Evolutionary conservation across 441 rosid species (phyloP).

Genomic region (Metrosideros polymorpha): DNA sequence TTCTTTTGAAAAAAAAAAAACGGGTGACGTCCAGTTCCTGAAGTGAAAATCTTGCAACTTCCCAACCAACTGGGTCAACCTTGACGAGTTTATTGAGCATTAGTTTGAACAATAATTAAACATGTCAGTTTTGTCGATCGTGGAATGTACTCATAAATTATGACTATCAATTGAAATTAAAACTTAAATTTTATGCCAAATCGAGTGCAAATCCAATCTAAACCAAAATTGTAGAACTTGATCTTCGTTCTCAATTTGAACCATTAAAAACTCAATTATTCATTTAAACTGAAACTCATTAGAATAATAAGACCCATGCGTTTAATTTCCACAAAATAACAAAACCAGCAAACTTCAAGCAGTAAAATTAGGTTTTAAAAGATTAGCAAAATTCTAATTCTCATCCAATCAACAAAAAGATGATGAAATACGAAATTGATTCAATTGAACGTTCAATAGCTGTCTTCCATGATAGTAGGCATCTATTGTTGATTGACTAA

Average conservation of each 20-base stretch:
- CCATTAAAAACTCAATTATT: neutral
- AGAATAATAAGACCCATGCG: neutral
- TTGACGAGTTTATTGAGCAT: neutral
- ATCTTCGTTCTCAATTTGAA: neutral
- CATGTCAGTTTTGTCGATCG: neutral
- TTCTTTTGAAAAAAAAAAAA: too few species aligned
- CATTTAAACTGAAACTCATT: neutral
- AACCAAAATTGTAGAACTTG: neutral
- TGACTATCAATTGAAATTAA: neutral
- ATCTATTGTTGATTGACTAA: neutral
- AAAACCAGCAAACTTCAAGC: neutral
- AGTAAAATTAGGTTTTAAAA: neutral
- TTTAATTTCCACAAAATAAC: neutral
- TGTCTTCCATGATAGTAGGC: neutral
- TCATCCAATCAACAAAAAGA: neutral
- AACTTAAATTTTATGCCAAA: neutral
- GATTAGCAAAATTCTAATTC: neutral
- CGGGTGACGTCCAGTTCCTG: too few species aligned
- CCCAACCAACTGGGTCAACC: neutral
- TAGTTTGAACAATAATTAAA: neutral
- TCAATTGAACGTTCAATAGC: neutral
- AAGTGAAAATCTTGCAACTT: neutral
- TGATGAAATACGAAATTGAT: neutral
- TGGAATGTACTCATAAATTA: neutral
- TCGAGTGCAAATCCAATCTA: neutral